Conservation (phyloP, 1,139 yeast species). For the Yamadazyma sp. region DNA sequence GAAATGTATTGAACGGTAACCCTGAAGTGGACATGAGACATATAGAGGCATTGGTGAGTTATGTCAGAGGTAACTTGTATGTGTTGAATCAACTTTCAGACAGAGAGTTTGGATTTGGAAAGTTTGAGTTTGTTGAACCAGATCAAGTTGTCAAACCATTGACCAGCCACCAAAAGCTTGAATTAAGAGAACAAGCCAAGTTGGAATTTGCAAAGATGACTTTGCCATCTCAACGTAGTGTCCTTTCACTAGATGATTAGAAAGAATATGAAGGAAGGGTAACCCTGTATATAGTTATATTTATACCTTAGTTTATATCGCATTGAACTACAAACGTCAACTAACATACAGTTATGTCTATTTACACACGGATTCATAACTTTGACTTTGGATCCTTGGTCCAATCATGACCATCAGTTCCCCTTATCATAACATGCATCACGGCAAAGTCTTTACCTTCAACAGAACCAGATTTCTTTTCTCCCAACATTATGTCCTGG, state of each 20-base stretch:
- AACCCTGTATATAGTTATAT: slow-evolving; percentile 5
- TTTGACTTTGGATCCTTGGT: slow-evolving; percentile 20
- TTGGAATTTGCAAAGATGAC: slow-evolving; percentile 35
- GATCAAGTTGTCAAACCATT: slow-evolving; percentile 74
- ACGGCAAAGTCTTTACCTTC: slow-evolving; percentile 51
- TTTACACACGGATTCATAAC: slow-evolving; percentile 9
- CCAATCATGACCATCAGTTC: slow-evolving; percentile 43
- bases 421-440: slow-evolving; percentile 61
- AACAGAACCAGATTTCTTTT: slow-evolving; percentile 27
- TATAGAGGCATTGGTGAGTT: slow-evolving; percentile 82
- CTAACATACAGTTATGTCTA: neutral
- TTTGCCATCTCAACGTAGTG: slow-evolving; percentile 64
- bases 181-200: slow-evolving; percentile 41
- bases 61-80: slow-evolving; percentile 84
- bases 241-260: slow-evolving; percentile 59
- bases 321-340: neutral
- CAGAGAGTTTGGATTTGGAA: slow-evolving; percentile 89
- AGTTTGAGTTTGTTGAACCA: slow-evolving; percentile 84
- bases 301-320: slow-evolving; percentile 1
- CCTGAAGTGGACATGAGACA: slow-evolving; percentile 79
- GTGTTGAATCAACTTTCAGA: slow-evolving; percentile 84
- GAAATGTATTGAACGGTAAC: slow-evolving; percentile 87
- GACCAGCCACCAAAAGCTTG: slow-evolving; percentile 58
- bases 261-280: too few species aligned
- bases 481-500: slow-evolving; percentile 52